Conservation (phyloP, 306 rosid species). For the Begonia masoniana region DNA sequence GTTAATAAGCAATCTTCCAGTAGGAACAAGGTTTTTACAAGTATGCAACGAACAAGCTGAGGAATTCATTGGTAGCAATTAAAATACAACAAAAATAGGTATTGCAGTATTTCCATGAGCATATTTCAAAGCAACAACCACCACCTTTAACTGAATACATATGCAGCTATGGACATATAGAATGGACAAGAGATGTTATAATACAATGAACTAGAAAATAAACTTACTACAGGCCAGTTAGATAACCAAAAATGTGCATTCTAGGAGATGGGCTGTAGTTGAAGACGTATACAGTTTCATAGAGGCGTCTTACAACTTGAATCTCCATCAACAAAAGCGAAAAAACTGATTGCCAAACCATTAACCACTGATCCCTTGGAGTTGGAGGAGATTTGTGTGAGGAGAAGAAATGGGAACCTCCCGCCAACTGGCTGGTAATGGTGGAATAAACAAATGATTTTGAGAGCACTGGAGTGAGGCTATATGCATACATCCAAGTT, state of each 20-base stretch:
- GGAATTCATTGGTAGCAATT: too few species aligned
- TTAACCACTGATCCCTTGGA: conserved; percentile 19
- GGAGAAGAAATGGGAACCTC: conserved; percentile 37
- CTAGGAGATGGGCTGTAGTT: conserved; percentile 65
- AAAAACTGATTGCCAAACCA: conserved; percentile 58
- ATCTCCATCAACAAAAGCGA: conserved; percentile 68
- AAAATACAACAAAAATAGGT: too few species aligned
- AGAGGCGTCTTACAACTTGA: conserved; percentile 64
- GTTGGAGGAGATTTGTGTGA: conserved; percentile 21
- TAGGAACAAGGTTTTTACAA: background rate
- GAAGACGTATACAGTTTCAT: conserved; percentile 53
- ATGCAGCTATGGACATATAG: too few species aligned
- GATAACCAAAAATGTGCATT: conserved; percentile 78
- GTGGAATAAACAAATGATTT: conserved; percentile 40
- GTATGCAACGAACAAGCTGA: too few species aligned
- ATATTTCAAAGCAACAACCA: too few species aligned
- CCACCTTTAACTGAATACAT: too few species aligned
- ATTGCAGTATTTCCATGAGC: too few species aligned
- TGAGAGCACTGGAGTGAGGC: conserved; percentile 25
- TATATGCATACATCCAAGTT: conserved; percentile 61
- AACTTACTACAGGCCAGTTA: conserved; percentile 77
- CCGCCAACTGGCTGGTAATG: conserved; percentile 44
- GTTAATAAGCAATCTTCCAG: conserved; percentile 18
- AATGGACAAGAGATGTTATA: too few species aligned
- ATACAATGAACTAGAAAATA: background rate